Evolutionary conservation across 306 rosid genomes (phyloP).

Genomic region (Phaseolus lunatus): DNA sequence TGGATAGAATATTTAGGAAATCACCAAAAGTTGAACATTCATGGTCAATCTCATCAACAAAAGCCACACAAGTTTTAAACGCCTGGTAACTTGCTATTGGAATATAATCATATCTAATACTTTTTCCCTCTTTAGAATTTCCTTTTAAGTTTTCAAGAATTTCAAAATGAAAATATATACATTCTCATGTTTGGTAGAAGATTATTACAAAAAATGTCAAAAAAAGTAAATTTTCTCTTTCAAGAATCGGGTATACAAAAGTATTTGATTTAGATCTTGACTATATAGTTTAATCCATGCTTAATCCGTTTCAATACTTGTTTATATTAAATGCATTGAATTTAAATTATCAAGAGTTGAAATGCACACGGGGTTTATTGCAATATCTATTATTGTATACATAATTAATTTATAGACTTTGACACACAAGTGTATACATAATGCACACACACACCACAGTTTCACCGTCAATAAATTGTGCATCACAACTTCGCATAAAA

Average conservation of each 20-base stretch:
- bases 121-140: neutral
- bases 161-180: too few relatives aligned
- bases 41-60: neutral
- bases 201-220: too few relatives aligned
- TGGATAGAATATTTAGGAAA: conserved; percentile 34
- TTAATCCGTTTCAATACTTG: neutral
- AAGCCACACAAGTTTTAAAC: conserved; percentile 10
- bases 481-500: neutral
- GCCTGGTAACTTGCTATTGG: neutral
- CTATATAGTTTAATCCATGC: neutral
- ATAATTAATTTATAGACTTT: conserved; percentile 1
- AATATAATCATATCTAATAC: neutral
- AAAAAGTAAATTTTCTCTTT: neutral
- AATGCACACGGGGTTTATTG: neutral
- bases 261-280: neutral
- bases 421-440: neutral
- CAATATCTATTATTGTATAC: neutral
- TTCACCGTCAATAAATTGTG: neutral
- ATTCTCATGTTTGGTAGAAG: too few relatives aligned
- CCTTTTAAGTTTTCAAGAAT: too few relatives aligned
- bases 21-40: conserved; percentile 13
- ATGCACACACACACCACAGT: neutral
- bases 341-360: neutral
- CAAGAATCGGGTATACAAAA: neutral
- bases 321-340: neutral